Conservation (phyloP, 1,139 yeast genomes). For the Protomyces inouyei region DNA sequence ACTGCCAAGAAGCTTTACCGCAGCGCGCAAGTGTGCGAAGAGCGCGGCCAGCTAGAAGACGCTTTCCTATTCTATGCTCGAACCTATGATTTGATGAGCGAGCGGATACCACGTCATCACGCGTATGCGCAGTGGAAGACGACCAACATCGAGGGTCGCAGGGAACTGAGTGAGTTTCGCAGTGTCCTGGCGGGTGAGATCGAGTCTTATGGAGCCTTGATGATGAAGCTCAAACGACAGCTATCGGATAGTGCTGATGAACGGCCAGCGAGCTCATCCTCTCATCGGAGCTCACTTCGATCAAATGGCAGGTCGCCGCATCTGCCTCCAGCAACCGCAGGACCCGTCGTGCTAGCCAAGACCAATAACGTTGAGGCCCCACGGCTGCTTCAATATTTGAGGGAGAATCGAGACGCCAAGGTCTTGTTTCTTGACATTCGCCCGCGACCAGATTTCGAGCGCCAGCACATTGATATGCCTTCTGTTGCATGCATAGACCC, state of each 20-base stretch:
- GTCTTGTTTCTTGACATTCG: constrained; percentile 61
- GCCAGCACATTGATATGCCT: constrained; percentile 54
- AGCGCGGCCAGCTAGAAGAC: constrained; percentile 8
- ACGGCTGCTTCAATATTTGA: constrained; percentile 36
- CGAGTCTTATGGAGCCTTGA: not conserved
- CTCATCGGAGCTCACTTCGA: not conserved
- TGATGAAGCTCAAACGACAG: not conserved
- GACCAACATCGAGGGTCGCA: not conserved
- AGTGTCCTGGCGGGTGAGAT: not conserved
- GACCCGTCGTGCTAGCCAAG: constrained; percentile 33
- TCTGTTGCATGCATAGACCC: constrained; percentile 72
- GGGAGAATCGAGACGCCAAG: constrained; percentile 29
- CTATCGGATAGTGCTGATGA: not conserved
- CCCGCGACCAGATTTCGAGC: constrained; percentile 52
- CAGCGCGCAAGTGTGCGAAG: constrained; percentile 17
- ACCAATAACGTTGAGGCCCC: constrained; percentile 38
- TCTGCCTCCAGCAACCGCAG: not conserved
- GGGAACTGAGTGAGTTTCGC: not conserved
- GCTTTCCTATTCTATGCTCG: constrained; percentile 15
- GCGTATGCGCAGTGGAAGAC: constrained; percentile 10
- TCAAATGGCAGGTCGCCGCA: not conserved
- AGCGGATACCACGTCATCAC: constrained; percentile 8
- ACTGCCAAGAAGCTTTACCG: constrained; percentile 20
- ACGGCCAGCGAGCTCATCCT: not conserved
- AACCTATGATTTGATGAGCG: constrained; percentile 11